Evolutionary conservation across 2,329 filamentous ascomycete species (phyloP).

Genomic region (Sporothrix brasiliensis): DNA sequence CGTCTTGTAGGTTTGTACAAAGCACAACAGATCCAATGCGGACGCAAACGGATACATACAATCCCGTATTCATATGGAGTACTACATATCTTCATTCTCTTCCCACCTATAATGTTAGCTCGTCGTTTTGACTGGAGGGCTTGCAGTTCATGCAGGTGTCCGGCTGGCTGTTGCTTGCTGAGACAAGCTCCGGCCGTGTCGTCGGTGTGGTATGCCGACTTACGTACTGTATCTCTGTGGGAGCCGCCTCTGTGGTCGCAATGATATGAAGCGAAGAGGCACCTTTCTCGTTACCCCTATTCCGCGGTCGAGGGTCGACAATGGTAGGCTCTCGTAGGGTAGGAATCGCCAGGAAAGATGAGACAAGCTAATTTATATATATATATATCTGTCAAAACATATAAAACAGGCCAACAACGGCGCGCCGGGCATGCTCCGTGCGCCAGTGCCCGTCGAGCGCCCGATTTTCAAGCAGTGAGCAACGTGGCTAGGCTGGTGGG

Average conservation of each 20-base stretch:
- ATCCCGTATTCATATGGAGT: no score
- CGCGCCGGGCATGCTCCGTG: slow-evolving; percentile 16
- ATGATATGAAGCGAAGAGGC: neutral
- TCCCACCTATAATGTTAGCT: no score
- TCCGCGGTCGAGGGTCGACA: neutral
- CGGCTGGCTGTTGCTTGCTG: no score
- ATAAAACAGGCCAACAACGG: neutral
- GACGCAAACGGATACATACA: neutral
- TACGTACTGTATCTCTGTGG: neutral
- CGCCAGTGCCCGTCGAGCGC: neutral
- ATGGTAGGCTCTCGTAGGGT: slow-evolving; percentile 19
- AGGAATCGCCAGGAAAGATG: slow-evolving; percentile 22
- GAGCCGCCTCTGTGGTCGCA: neutral
- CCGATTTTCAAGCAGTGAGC: neutral
- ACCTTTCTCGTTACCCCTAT: slow-evolving; percentile 9
- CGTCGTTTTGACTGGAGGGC: no score
- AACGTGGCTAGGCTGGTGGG: slow-evolving; percentile 21
- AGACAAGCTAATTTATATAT: slow-evolving; percentile 14
- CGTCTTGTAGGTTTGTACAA: neutral
- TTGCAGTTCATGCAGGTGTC: no score
- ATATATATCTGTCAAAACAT: no score
- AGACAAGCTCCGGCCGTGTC: no score
- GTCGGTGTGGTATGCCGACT: no score
- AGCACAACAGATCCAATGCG: neutral
- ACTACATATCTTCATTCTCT: neutral